These are phyloP conservation scores for Entomortierella chlamydospora DNA, from an alignment of 192 early-diverging fungal genomes.

Conservation along the genomic window DNA sequence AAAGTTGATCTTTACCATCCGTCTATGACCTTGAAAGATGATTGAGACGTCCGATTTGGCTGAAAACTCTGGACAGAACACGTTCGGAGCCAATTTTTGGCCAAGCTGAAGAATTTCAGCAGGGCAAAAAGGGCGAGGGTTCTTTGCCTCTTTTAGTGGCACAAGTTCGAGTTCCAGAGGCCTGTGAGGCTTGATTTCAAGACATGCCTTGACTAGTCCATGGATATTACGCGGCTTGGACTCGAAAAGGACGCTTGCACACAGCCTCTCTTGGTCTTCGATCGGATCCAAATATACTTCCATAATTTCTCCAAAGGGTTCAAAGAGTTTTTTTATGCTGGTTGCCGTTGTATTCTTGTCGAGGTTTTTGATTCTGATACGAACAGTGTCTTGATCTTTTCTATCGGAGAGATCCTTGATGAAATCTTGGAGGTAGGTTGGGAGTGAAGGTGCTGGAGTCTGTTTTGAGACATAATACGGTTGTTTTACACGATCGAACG, in stretches of 20 bases:
- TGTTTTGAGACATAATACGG: no score
- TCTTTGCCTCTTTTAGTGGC: no score
- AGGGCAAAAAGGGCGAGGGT: background rate
- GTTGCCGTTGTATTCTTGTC: background rate
- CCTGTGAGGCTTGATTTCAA: slow-evolving; percentile 21
- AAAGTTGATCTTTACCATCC: slow-evolving; percentile 29
- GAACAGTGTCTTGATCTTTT: background rate
- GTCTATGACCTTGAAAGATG: slow-evolving; percentile 8
- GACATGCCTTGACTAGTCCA: slow-evolving; percentile 10
- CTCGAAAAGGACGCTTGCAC: slow-evolving; percentile 15
- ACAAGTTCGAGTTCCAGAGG: slow-evolving; percentile 22
- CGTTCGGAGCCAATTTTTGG: slow-evolving; percentile 3
- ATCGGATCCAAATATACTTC: slow-evolving; percentile 35
- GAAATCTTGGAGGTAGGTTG: background rate
- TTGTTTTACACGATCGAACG: no score
- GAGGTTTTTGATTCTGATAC: slow-evolving; percentile 22
- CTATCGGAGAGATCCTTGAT: background rate
- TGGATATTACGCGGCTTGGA: slow-evolving; percentile 7
- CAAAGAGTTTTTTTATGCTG: slow-evolving; percentile 22
- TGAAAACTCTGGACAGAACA: slow-evolving; percentile 27
- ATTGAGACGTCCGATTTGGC: slow-evolving; percentile 6
- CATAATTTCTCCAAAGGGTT: slow-evolving; percentile 15
- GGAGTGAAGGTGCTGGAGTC: background rate
- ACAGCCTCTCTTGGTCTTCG: background rate
- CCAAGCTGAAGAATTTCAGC: slow-evolving; percentile 25